These are phyloP conservation scores for Salix arbutifolia DNA, from an alignment of 345 rosid genomes.

Conservation along the genomic window DNA sequence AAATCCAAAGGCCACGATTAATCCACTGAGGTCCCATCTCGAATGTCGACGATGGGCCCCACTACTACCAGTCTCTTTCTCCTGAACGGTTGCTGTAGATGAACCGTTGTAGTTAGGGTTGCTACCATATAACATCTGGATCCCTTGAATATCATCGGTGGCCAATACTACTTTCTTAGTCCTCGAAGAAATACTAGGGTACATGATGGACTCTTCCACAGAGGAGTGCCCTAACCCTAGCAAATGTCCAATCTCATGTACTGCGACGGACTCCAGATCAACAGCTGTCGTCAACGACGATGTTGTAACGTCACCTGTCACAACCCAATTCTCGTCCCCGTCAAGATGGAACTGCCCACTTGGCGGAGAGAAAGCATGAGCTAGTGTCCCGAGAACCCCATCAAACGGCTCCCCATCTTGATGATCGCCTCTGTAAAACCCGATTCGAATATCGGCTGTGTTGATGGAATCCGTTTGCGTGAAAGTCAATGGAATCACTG, in stretches of 20 bases:
- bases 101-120: conserved; percentile 63
- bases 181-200: conserved; percentile 62
- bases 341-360: conserved; percentile 77
- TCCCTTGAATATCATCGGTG: conserved; percentile 60
- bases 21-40: conserved; percentile 15
- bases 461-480: conserved; percentile 26
- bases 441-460: conserved; percentile 61
- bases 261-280: conserved; percentile 87
- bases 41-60: conserved; percentile 23
- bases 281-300: conserved; percentile 44
- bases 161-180: conserved; percentile 59
- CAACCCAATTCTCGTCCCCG: conserved; percentile 69
- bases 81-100: conserved; percentile 30
- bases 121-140: conserved; percentile 68
- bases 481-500: conserved; percentile 63
- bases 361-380: conserved; percentile 91
- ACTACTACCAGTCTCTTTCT: conserved; percentile 42
- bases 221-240: conserved; percentile 93
- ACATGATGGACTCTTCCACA: conserved; percentile 70
- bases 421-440: conserved; percentile 73
- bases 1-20: conserved; percentile 37
- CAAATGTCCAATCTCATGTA: conserved; percentile 93
- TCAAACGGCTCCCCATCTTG: conserved; percentile 94
- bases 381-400: conserved; percentile 77
- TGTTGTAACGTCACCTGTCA: conserved; percentile 35